A percentile compares a stretch with the other conserved stretches of the same genome.
These are phyloP conservation scores for Cercospora sp. DNA, from an alignment of 2,329 filamentous ascomycete genomes.

Conservation along the genomic window DNA sequence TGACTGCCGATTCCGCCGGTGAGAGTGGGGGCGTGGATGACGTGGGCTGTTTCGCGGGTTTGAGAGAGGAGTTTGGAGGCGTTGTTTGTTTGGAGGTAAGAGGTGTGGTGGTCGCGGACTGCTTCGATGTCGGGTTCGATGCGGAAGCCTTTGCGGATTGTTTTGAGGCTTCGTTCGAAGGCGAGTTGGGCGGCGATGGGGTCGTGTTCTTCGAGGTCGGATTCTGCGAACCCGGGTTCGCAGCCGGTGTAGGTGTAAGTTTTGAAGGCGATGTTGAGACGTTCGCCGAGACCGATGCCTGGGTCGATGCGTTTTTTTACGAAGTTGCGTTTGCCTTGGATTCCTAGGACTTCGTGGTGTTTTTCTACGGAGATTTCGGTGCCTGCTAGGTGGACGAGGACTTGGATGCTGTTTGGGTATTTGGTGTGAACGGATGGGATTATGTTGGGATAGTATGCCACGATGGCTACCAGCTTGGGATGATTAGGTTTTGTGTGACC, in stretches of 20 bases:
- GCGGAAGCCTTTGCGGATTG: conserved; percentile 61
- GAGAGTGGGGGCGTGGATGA: conserved; percentile 49
- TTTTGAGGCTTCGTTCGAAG: conserved; percentile 64
- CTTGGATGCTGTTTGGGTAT: conserved; percentile 46
- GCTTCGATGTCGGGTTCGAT: conserved; percentile 50
- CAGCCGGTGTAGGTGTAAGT: conserved; percentile 58
- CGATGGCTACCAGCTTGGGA: conserved; percentile 59
- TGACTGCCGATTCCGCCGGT: conserved; percentile 47
- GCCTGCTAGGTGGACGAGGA: conserved; percentile 61
- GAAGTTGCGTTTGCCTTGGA: conserved; percentile 54
- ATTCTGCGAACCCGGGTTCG: conserved; percentile 68
- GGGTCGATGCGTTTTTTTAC: conserved; percentile 52
- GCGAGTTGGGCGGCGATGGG: conserved; percentile 64
- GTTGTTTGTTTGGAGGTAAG: conserved; percentile 37
- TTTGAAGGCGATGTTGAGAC: conserved; percentile 47
- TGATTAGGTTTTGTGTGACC: conserved; percentile 55
- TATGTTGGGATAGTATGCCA: conserved; percentile 63
- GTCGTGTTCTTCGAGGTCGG: conserved; percentile 67
- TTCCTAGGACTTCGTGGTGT: conserved; percentile 53
- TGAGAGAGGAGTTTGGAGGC: conserved; percentile 42
- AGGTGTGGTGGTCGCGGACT: conserved; percentile 43
- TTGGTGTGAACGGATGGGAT: conserved; percentile 55
- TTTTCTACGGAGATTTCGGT: conserved; percentile 51
- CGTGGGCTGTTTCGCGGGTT: conserved; percentile 41
- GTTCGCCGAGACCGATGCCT: conserved; percentile 53